Evolutionary conservation across 768 basidiomycete genomes (phyloP), one percentile per base, ranked within the genome.

Genomic region (Panellus pusillus): DNA sequence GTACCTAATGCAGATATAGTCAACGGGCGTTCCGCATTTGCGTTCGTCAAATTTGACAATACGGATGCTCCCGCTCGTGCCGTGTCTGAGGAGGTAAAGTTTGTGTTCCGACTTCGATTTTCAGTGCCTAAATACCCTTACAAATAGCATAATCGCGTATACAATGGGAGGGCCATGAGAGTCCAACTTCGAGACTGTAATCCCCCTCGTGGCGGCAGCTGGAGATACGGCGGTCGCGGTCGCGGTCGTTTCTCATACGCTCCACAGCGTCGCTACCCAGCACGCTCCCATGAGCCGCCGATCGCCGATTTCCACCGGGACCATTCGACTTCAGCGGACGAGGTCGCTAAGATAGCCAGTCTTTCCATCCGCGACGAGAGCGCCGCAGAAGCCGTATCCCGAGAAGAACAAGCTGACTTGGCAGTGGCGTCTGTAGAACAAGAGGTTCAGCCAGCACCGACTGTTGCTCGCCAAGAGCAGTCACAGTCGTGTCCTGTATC

Each of bases 131-230:
- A 24, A 24, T 6, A 6, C n/a, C 8, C 37, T 18, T 42, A 11
- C 32, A 35, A 42, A n/a, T 39, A 91, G 89, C 84, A 91, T 60
- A 86, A 89, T 64, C 82, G 80, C 39, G 66, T 83, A 13, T 76
- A 86, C 52, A 80, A 83, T 48, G 89, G 88, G 24, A 83, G 87
- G 41, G 74, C 82, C 4, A 83, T 92, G 65, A 82, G 89, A 17
- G 88, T 92, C 32, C 87, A 90, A 60, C 70, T 91, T 35, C 79
- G 88, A 39, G 87, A 89, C 58, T 79, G 79, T 63, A 82, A 87
- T 57, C 80, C 82, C 29, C 70, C 73, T n/a, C 79, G 79, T 42
- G 74, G 75, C 15, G 74, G 75, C 17, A 68, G 68, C 27, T 82
- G 77, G 77, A 76, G 73, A 60, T 72, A 47, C 24, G 42, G 63